Evolutionary conservation across 78 protist species (phyloP), one percentile per base, ranked within the genome.

Genomic region (Polysphondylium violaceum): DNA sequence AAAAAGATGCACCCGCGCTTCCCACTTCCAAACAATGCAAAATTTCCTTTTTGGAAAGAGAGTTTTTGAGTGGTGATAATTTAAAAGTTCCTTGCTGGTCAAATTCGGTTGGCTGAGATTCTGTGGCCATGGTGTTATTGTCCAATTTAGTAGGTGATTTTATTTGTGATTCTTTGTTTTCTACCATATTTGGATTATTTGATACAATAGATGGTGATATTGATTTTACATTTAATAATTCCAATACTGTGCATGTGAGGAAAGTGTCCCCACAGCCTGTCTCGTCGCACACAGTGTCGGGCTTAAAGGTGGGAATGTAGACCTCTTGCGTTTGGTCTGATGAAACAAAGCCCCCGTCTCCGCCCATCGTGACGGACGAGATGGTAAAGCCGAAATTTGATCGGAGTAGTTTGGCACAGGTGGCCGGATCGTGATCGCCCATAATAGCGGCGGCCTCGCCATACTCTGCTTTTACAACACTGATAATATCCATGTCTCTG

Each of bases 201-300:
- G 31, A 29, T 29, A 33, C 47, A 60, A 3, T 1, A 0, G 35
- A n/a, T 55, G 43, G 9, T 65, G 51, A 17, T 11, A 17, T 55
- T 21, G 58, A 35, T 17, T 23, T n/a, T 79, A 61, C 50, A 43
- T 64, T 43, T 29, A 83, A 56, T 14, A 83, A 36, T 31, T 83
- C 91, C 11, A 83, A 71, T n/a, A 83, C 40, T 14, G 72, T 27
- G 41, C 91, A 83, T 14, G 72, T 83, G 11, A 83, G 25, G 43
- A 83, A 83, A 1, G 91, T 83, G 29, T 83, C 91, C 27, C 91
- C 91, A 33, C 91, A 83, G 4, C 91, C 91, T 7, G 91, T 83
- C 69, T 83, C 91, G 58, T 83, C 91, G 19, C 36, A 31, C 55
- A 83, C 91, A 7, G n/a, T 31, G 5, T 19, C 51, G 6, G 91